Conservation (phyloP, 176 grass and related monocot species). For the Phoenix dactylifera region DNA sequence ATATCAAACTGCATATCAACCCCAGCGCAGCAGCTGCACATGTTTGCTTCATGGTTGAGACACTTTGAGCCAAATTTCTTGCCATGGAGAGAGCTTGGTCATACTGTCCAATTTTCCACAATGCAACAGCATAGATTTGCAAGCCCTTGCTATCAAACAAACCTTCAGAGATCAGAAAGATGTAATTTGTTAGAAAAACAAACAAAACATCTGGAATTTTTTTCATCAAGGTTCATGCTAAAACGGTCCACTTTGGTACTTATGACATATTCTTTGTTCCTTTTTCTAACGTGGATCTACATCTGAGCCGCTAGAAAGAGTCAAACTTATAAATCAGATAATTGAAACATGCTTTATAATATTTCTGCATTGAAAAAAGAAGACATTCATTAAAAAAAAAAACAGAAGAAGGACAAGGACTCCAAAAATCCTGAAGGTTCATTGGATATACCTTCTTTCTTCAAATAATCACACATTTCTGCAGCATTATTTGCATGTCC, state of each 20-base stretch:
- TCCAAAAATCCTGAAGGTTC: not conserved
- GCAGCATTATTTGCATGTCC: conserved; percentile 60
- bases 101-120: conserved; percentile 65
- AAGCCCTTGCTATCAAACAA: conserved; percentile 54
- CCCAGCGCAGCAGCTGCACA: conserved; percentile 44
- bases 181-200: conserved; percentile 2
- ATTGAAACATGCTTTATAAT: no score
- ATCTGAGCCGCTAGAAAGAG: no score
- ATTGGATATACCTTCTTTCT: conserved; percentile 47
- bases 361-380: no score
- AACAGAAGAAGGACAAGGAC: no score
- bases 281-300: no score
- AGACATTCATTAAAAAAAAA: no score
- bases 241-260: no score
- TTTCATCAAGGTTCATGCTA: no score
- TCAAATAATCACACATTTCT: conserved; percentile 63
- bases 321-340: no score
- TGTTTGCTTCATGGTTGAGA: conserved; percentile 49
- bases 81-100: conserved; percentile 59
- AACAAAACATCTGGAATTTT: no score
- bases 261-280: no score
- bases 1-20: conserved; percentile 77
- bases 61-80: conserved; percentile 53
- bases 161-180: conserved; percentile 41
- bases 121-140: conserved; percentile 84